Evolutionary conservation across 1,139 yeast species (phyloP), one percentile per base, ranked within the genome.

Genomic region (Suhomyces guaymorum): DNA sequence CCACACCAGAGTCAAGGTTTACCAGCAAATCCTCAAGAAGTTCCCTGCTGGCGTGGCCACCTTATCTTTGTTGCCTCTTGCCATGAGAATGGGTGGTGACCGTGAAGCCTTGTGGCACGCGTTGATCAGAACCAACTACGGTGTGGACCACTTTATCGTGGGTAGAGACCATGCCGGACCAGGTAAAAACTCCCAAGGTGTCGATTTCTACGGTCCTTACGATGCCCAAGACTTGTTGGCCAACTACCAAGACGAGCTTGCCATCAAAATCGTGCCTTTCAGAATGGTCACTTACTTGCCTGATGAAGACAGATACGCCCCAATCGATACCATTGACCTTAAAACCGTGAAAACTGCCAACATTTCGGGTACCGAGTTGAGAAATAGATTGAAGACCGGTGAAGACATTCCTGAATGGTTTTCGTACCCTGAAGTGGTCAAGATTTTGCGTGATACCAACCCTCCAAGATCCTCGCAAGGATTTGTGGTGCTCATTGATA

Each of bases 91-190:
- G 97, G 97, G 95, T 43, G 97, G 97, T 63, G 97, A 92, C 63
- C 82, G 96, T 62, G 97, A 90, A 69, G 97, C 97, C 21, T 84
- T 90, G 35, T 90, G 97, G 97, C 97, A 90, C 61, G 96, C 97
- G 16, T 84, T 90, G 57, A 90, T 90, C 59, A 84, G 97, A 68
- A 87, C 89, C 73, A 90, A 90, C 67, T 89, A 84, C 60, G 97
- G 97, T 59, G 96, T 95, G 37, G 86, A 96, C 38, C 97, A 90
- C 63, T 90, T 90, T 66, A 92, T 92, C 55, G 96, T 90, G 37
- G 97, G 98, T 43, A 82, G 98, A 71, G 97, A 90, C 63, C 97
- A 90, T 58, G 97, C 97, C 40, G 97, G 97, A 43, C 97, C 97
- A 17, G 97, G 97, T 49, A 76, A 78, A 50, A 90, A 90, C 76